A percentile compares a stretch with the other conserved stretches of the same genome.
Conservation (phyloP, 345 rosid species). For the Camelina laxa region DNA sequence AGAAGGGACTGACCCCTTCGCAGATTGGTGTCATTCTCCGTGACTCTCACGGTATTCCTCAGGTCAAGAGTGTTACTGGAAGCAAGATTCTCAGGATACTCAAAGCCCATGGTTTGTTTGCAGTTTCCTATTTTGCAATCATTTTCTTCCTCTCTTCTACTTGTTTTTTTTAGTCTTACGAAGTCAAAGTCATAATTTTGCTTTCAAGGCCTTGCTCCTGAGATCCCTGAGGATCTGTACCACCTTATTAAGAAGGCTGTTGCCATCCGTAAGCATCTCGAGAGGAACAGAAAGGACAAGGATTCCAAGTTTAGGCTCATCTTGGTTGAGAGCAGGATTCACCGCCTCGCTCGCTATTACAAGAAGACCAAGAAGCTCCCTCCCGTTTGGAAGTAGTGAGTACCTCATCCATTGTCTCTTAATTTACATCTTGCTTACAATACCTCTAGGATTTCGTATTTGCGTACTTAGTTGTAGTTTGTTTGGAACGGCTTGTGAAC, state of each 20-base stretch:
- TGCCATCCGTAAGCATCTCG: slow-evolving; percentile 72
- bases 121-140: background rate
- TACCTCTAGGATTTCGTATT: background rate
- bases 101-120: slow-evolving; percentile 57
- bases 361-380: slow-evolving; percentile 87
- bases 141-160: background rate
- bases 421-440: background rate
- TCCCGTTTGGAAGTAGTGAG: slow-evolving; percentile 80
- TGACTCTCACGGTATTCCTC: slow-evolving; percentile 74
- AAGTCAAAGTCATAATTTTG: background rate
- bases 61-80: slow-evolving; percentile 68
- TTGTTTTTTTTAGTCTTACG: background rate
- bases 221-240: slow-evolving; percentile 73
- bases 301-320: slow-evolving; percentile 76
- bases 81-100: slow-evolving; percentile 68
- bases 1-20: slow-evolving; percentile 72
- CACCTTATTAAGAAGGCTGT: slow-evolving; percentile 82
- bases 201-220: slow-evolving; percentile 63
- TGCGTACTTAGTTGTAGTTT: background rate
- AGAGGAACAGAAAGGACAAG: slow-evolving; percentile 79
- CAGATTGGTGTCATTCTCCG: slow-evolving; percentile 78
- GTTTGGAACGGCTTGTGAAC: background rate
- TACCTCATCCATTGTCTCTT: background rate
- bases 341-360: slow-evolving; percentile 75
- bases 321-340: slow-evolving; percentile 78